A percentile compares a stretch with the other conserved stretches of the same genome.
Evolutionary conservation across 2,329 filamentous ascomycete genomes (phyloP).

Genomic region (Fusarium subtropicale): DNA sequence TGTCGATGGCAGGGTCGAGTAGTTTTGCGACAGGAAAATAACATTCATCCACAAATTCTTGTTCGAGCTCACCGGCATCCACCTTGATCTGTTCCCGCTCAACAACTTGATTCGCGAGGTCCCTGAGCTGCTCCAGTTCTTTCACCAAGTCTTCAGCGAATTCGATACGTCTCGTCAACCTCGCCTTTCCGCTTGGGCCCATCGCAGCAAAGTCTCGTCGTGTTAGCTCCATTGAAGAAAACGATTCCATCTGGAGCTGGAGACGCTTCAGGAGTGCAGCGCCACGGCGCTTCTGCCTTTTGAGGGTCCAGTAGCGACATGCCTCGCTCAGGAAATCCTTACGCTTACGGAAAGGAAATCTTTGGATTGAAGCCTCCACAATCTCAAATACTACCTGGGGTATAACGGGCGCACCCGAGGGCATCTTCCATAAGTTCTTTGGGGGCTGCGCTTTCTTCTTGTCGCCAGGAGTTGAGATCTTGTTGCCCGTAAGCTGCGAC

Average conservation of each 20-base stretch:
- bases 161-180: conserved; percentile 84
- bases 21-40: conserved; percentile 90
- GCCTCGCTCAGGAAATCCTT: conserved; percentile 94
- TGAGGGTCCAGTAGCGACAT: conserved; percentile 97
- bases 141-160: conserved; percentile 82
- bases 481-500: conserved; percentile 84
- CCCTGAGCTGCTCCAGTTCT: conserved; percentile 81
- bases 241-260: conserved; percentile 94
- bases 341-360: conserved; percentile 83
- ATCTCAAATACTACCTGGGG: conserved; percentile 88
- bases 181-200: conserved; percentile 83
- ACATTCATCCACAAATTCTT: conserved; percentile 83
- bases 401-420: conserved; percentile 94
- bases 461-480: conserved; percentile 80
- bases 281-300: conserved; percentile 90
- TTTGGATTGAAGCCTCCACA: conserved; percentile 83
- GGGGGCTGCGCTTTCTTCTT: conserved; percentile 69
- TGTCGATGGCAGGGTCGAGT: conserved; percentile 81
- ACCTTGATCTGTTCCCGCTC: conserved; percentile 82
- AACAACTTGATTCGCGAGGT: conserved; percentile 76
- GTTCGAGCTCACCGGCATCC: conserved; percentile 79
- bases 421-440: conserved; percentile 80
- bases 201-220: conserved; percentile 95
- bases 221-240: conserved; percentile 97
- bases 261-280: conserved; percentile 92